These are phyloP conservation scores for Neopestalotiopsis sp. DNA, from an alignment of 2,329 filamentous ascomycete genomes.

Conservation along the genomic window DNA sequence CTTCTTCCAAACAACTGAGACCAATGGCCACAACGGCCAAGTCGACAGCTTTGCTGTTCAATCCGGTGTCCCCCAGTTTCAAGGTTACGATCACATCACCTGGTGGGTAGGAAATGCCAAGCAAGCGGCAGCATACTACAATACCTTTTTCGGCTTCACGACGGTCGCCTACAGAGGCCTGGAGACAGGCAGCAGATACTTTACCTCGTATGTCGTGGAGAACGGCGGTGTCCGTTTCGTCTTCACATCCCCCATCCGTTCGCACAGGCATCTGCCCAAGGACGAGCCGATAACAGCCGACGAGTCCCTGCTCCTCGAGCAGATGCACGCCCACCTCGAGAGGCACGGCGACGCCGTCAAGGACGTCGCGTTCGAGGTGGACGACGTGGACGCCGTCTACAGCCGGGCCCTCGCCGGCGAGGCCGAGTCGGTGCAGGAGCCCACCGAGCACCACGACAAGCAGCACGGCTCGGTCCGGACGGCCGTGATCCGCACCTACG, in stretches of 20 bases:
- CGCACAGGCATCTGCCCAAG: slow-evolving; percentile 54
- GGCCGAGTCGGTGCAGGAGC: slow-evolving; percentile 66
- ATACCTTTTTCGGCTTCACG: slow-evolving; percentile 84
- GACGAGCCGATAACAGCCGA: slow-evolving; percentile 66
- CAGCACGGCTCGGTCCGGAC: slow-evolving; percentile 70
- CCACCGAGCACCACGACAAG: slow-evolving; percentile 59
- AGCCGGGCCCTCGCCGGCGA: slow-evolving; percentile 70
- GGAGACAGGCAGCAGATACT: slow-evolving; percentile 81
- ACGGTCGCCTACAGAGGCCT: slow-evolving; percentile 84
- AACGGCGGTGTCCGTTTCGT: slow-evolving; percentile 82
- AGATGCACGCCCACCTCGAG: slow-evolving; percentile 84
- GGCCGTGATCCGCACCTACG: slow-evolving; percentile 88
- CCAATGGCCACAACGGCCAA: slow-evolving; percentile 23
- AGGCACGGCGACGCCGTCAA: slow-evolving; percentile 92
- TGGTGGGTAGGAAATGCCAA: slow-evolving; percentile 99
- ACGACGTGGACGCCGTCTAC: slow-evolving; percentile 84
- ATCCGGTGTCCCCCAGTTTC: slow-evolving; percentile 62
- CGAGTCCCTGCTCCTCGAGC: slow-evolving; percentile 69
- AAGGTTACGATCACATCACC: slow-evolving; percentile 89
- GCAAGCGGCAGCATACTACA: slow-evolving; percentile 89
- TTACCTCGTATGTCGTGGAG: slow-evolving; percentile 83
- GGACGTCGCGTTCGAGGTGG: slow-evolving; percentile 94
- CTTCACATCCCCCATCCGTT: slow-evolving; percentile 80
- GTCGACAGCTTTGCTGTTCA: slow-evolving; percentile 62
- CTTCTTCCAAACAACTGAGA: slow-evolving; percentile 30